A percentile compares a stretch with the other conserved stretches of the same genome.
These are phyloP conservation scores for Erysiphe neolycopersici DNA, from an alignment of 2,329 filamentous ascomycete genomes.

Conservation along the genomic window DNA sequence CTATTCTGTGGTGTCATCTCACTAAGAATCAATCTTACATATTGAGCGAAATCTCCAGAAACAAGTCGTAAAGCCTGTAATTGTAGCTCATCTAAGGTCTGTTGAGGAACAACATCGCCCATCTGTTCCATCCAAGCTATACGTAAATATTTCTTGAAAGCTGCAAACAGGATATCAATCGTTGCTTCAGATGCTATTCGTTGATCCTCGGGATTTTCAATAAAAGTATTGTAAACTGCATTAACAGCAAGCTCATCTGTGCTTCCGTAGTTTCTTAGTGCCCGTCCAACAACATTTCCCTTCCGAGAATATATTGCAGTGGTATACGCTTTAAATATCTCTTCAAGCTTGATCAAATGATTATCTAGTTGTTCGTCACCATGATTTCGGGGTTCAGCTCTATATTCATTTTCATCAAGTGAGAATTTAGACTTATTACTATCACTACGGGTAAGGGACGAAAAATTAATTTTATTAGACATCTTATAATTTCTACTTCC, in stretches of 20 bases:
- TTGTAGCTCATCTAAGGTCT: slow-evolving; percentile 50
- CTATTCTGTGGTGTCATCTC: slow-evolving; percentile 44
- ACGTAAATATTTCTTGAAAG: slow-evolving; percentile 79
- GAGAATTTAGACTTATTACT: slow-evolving; percentile 11
- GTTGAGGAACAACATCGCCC: slow-evolving; percentile 52
- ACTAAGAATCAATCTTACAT: slow-evolving; percentile 34
- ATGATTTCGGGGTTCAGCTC: slow-evolving; percentile 13
- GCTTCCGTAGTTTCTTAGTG: slow-evolving; percentile 38
- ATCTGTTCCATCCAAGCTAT: slow-evolving; percentile 76
- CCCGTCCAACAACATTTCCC: slow-evolving; percentile 60
- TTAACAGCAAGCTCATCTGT: slow-evolving; percentile 65
- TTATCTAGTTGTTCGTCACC: slow-evolving; percentile 30
- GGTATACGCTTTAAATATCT: slow-evolving; percentile 62
- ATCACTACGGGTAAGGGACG: slow-evolving; percentile 15
- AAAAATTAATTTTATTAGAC: slow-evolving; percentile 17
- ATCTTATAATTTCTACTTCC: slow-evolving; percentile 11
- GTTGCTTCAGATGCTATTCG: slow-evolving; percentile 49
- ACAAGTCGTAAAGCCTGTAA: slow-evolving; percentile 35
- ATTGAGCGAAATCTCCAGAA: slow-evolving; percentile 46
- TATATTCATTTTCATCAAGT: slow-evolving; percentile 9
- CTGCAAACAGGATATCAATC: slow-evolving; percentile 65
- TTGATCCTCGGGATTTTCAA: slow-evolving; percentile 58
- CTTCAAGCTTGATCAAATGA: slow-evolving; percentile 48
- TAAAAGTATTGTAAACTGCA: slow-evolving; percentile 66
- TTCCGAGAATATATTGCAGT: slow-evolving; percentile 62